Evolutionary conservation across 768 basidiomycete species (phyloP), one percentile per base, ranked within the genome.

Genomic region (Russula sp.): DNA sequence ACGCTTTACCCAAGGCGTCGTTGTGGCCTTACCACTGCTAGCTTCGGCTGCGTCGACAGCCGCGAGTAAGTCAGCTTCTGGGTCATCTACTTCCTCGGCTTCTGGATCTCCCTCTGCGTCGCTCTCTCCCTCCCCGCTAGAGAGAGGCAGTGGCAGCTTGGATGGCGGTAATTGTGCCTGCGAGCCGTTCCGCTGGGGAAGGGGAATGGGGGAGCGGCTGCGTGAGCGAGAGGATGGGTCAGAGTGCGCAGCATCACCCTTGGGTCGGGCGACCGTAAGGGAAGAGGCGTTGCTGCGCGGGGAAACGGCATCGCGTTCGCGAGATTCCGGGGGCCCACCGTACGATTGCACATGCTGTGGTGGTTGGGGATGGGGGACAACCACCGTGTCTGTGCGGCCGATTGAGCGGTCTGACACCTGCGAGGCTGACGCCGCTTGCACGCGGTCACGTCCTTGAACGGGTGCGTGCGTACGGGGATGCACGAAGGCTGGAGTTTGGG

Each of bases 21-120:
- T 63, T n/a, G 54, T 20, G 16, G 44, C 31, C 40, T 69, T 56
- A 32, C 53, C 51, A 18, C 71, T 69, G 62, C 70, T 72, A 59
- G 73, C 72, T 71, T 77, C 76, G 18, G 77, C 74, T n/a, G 75
- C 76, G 59, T 75, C 76, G 53, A 75, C 75, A 35, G 75, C 76
- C 68, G 73, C 76, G 48, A 76, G 63, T 64, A 76, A 65, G 64
- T 73, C 75, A 14, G 72, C 75, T 7, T 75, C 74, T 7, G 70
- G 72, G 56, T 74, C 75, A 7, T 68, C 73, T 9, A 62, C 73
- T 11, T 66, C 71, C 31, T 70, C 73, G 20, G 71, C 75, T 4
- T 75, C 77, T 9, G 70, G 73, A 14, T 79, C 78, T 9, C 59
- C 67, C 13, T 68, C 71, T 9, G 68, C 77, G 31, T 79, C 78